Conservation (phyloP, 1,284 basidiomycete species). For the Microbotryum intermedium region DNA sequence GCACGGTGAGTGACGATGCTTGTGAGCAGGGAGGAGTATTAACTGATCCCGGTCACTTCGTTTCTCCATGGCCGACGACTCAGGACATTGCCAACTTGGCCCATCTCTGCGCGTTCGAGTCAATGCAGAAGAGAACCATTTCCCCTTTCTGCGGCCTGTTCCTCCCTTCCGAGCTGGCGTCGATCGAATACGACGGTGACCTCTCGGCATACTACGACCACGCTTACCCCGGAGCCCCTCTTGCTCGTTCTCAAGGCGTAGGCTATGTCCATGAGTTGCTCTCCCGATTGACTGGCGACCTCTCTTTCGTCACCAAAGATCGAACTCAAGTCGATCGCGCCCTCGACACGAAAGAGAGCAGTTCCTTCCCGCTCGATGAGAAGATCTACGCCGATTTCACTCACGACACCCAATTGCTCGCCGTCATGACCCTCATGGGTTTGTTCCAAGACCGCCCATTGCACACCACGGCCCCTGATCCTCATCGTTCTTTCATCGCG, state of each 20-base stretch:
- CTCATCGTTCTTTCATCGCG: slow-evolving; percentile 36
- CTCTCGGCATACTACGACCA: slow-evolving; percentile 62
- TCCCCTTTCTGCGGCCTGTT: too few relatives aligned
- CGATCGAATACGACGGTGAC: slow-evolving; percentile 47
- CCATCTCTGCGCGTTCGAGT: slow-evolving; percentile 65
- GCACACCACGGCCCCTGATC: slow-evolving; percentile 66
- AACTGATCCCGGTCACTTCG: slow-evolving; percentile 60
- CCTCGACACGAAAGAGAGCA: slow-evolving; percentile 53
- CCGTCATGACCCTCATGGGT: slow-evolving; percentile 45
- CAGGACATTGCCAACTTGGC: slow-evolving; percentile 56
- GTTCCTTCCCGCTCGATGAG: slow-evolving; percentile 54
- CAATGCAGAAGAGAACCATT: too few relatives aligned
- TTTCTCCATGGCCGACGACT: slow-evolving; percentile 57
- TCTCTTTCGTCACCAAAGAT: slow-evolving; percentile 48
- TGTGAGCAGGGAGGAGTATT: slow-evolving; percentile 41
- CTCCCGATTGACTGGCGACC: slow-evolving; percentile 56
- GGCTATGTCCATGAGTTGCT: slow-evolving; percentile 77
- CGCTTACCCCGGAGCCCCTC: slow-evolving; percentile 22
- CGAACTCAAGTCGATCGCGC: slow-evolving; percentile 70
- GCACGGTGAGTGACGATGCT: too few relatives aligned
- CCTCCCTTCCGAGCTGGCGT: too few relatives aligned
- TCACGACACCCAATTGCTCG: slow-evolving; percentile 25
- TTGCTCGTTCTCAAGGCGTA: too few relatives aligned
- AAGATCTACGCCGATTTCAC: slow-evolving; percentile 21
- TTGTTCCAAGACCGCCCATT: slow-evolving; percentile 69